These are phyloP conservation scores for Candida maltosa DNA, from an alignment of 805 yeast species.

Conservation along the genomic window DNA sequence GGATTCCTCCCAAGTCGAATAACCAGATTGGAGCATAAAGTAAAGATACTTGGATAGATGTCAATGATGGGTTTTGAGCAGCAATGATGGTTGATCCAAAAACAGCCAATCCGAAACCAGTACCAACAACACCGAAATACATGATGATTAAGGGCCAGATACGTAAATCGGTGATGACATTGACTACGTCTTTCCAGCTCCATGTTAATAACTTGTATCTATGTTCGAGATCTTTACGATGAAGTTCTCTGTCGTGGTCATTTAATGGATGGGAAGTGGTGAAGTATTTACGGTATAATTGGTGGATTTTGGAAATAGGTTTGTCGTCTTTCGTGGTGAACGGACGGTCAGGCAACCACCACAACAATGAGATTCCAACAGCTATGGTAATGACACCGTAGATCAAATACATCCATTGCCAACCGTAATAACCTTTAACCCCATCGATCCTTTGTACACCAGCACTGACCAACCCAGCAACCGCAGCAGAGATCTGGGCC, in stretches of 20 bases:
- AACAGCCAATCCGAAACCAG: slow-evolving; percentile 84
- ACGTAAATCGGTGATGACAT: slow-evolving; percentile 58
- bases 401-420: slow-evolving; percentile 82
- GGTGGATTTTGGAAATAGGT: slow-evolving; percentile 13
- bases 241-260: slow-evolving; percentile 50
- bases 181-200: slow-evolving; percentile 56
- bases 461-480: slow-evolving; percentile 81
- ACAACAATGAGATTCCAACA: slow-evolving; percentile 60
- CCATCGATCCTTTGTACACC: slow-evolving; percentile 86
- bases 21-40: slow-evolving; percentile 90
- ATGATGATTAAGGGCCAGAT: slow-evolving; percentile 79
- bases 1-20: slow-evolving; percentile 73
- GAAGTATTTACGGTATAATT: slow-evolving; percentile 20
- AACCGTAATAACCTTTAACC: slow-evolving; percentile 66
- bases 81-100: slow-evolving; percentile 77
- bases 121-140: slow-evolving; percentile 92
- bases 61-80: slow-evolving; percentile 57
- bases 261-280: slow-evolving; percentile 48
- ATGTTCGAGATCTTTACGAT: slow-evolving; percentile 55
- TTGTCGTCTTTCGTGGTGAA: slow-evolving; percentile 10
- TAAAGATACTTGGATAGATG: slow-evolving; percentile 68
- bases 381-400: slow-evolving; percentile 69
- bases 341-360: slow-evolving; percentile 90
- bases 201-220: slow-evolving; percentile 49
- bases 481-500: slow-evolving; percentile 88